Percentiles rank a stretch among this genome's conserved stretches.
phyloP scores from a whole-genome alignment of 805 yeast species.

The Zygosaccharomyces gambellarensis region DNA sequence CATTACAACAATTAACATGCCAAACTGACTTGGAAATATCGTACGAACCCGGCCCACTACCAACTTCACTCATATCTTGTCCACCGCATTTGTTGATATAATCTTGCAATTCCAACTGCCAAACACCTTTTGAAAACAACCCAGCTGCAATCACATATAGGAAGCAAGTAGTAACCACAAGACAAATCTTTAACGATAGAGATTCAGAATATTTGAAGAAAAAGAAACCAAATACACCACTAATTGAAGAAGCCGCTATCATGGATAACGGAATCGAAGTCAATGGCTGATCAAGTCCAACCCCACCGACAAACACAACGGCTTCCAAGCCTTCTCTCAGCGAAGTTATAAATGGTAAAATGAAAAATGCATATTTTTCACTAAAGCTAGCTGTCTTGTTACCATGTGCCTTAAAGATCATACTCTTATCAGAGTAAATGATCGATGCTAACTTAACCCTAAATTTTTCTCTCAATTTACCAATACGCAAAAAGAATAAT shows the following conservation, averaged over 20 bases:
- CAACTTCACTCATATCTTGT: conserved; percentile 79
- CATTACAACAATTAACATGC: conserved; percentile 95
- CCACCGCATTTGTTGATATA: conserved; percentile 75
- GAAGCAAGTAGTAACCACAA: conserved; percentile 72
- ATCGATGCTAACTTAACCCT: conserved; percentile 51
- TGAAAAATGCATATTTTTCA: conserved; percentile 63
- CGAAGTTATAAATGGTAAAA: conserved; percentile 80
- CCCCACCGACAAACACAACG: conserved; percentile 86
- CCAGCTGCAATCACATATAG: conserved; percentile 85
- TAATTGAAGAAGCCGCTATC: conserved; percentile 51
- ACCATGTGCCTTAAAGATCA: conserved; percentile 16
- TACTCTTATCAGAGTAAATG: conserved; percentile 32
- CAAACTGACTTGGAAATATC: conserved; percentile 75
- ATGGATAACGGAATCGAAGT: conserved; percentile 62
- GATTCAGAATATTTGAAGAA: conserved; percentile 78
- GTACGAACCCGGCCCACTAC: conserved; percentile 91
- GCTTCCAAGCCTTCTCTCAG: conserved; percentile 90
- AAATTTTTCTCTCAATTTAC: conserved; percentile 81
- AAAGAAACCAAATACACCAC: conserved; percentile 57
- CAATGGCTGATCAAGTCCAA: conserved; percentile 68
- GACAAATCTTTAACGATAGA: conserved; percentile 66
- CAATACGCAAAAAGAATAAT: conserved; percentile 69
- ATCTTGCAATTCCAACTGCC: conserved; percentile 80
- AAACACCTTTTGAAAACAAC: conserved; percentile 75
- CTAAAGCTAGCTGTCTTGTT: conserved; percentile 36